phyloP scores from a whole-genome alignment of 78 protist species.

The Cavenderia fasciculata region DNA sequence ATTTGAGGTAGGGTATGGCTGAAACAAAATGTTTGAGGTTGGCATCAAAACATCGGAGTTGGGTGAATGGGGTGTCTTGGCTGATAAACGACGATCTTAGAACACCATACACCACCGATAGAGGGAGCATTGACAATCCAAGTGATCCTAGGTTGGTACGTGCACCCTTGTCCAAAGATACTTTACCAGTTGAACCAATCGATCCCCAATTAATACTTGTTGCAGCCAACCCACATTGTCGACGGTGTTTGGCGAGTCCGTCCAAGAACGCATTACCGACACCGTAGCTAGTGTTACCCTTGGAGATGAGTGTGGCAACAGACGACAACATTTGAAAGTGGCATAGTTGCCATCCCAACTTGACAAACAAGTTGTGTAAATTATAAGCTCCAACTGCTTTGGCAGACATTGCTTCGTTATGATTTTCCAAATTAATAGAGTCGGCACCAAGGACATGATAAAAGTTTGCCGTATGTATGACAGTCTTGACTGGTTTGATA shows the following conservation, averaged over 20 bases:
- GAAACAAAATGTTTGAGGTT: no score
- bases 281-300: constrained; percentile 4
- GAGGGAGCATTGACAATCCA: no score
- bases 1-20: no score
- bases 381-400: constrained; percentile 37
- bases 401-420: background rate
- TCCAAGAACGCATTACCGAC: constrained; percentile 15
- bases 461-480: background rate
- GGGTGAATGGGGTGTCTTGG: no score
- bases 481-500: background rate
- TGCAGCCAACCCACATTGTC: background rate
- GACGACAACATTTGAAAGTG: constrained; percentile 2
- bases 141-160: no score
- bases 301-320: background rate
- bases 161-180: background rate
- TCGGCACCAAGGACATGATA: background rate
- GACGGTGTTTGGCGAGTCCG: constrained; percentile 3
- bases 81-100: no score
- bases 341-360: background rate
- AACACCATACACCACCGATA: no score
- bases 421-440: background rate
- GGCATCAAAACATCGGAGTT: no score
- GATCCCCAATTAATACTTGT: constrained; percentile 1
- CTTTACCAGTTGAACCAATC: background rate
- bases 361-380: background rate